Evolutionary conservation across 768 basidiomycete species (phyloP), one percentile per base, ranked within the genome.

Genomic region (Macrolepiota fuliginosa): DNA sequence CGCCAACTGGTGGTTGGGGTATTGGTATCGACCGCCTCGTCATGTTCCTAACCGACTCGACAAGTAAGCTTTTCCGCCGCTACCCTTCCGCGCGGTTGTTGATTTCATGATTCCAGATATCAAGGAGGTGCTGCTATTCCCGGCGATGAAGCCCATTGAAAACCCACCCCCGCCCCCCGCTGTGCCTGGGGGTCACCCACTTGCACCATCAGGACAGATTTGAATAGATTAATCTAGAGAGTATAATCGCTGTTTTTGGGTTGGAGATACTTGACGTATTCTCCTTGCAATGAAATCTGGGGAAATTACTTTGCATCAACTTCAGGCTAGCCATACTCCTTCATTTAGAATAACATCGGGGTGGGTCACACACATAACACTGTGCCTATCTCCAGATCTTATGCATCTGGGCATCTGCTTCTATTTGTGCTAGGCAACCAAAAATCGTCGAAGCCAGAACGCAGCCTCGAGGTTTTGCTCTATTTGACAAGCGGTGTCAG

Each of bases 31-130:
- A 98, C 72, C 88, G 95, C 63, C 81, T 98, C 40, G 94, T 98
- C 76, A 98, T 98, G 96, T 98, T 98, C 88, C 81, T 98, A 53
- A 96, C 95, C 3, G 89, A 99, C 76, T 96, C 93, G n/a, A 89
- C 87, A 7, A 96, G 92, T 94, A 66, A 67, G 89, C 69, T 10
- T 66, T 67, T 29, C 24, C 66, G 68, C 35, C 24, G 59, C 58
- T 22, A 17, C 32, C 13, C 58, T 46, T 54, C n/a, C 6, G 29
- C 57, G 57, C 11, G 55, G 12, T 6, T 45, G 22, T 61, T 56
- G 53, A 36, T 62, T 35, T 35, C 11, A 37, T 37, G 57, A 52
- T 47, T 51, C 7, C 68, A 93, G 92, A 97, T 71, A 96, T 96
- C 83, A 98, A 98, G 83, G 95, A 96, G 72, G 95, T 98, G 37